Evolutionary conservation across 306 rosid species (phyloP).

Genomic region (Hylodesmum podocarpum): DNA sequence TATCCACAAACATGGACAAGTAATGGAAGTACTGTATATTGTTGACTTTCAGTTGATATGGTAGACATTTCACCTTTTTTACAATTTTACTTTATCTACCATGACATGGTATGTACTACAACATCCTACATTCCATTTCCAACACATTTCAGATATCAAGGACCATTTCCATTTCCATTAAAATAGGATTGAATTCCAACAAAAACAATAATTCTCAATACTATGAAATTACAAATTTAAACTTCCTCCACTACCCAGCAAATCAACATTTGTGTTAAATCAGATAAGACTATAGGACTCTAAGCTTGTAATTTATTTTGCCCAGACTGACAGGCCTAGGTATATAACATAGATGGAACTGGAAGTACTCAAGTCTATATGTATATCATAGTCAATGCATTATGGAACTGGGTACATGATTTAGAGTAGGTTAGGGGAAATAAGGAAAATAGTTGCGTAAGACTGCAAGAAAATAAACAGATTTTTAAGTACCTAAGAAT

Average conservation of each 20-base stretch:
- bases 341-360: neutral
- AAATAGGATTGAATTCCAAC: neutral
- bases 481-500: slow-evolving; percentile 65
- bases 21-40: too few relatives aligned
- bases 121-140: too few relatives aligned
- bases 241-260: neutral
- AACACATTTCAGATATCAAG: too few relatives aligned
- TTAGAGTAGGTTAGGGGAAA: neutral
- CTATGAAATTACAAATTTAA: slow-evolving; percentile 3
- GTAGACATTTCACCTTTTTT: too few relatives aligned
- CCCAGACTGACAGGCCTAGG: neutral
- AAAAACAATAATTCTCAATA: neutral
- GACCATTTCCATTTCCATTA: too few relatives aligned
- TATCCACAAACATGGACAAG: too few relatives aligned
- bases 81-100: too few relatives aligned
- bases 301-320: neutral
- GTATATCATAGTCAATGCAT: neutral
- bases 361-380: neutral
- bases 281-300: neutral
- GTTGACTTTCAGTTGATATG: too few relatives aligned
- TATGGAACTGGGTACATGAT: neutral
- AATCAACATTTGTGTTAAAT: neutral
- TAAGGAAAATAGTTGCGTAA: neutral
- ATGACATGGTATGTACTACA: too few relatives aligned
- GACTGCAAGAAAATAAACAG: neutral